These are phyloP conservation scores for Ophiosphaerella korrae DNA, from an alignment of 2,329 filamentous ascomycete genomes.

Conservation along the genomic window DNA sequence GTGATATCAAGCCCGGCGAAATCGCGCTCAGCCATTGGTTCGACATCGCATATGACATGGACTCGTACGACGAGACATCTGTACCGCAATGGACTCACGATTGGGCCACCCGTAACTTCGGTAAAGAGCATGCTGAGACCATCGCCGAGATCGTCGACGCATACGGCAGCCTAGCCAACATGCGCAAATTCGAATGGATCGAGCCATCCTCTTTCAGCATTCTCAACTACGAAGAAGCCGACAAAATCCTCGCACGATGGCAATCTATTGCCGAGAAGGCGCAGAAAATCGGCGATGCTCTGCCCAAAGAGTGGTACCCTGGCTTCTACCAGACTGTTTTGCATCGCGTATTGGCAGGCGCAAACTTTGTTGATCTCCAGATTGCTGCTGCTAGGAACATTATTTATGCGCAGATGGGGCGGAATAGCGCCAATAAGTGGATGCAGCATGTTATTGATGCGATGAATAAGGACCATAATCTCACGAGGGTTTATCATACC, in stretches of 20 bases:
- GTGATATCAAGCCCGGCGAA: slow-evolving; percentile 69
- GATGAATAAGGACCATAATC: slow-evolving; percentile 44
- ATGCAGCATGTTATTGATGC: slow-evolving; percentile 44
- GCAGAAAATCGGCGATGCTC: slow-evolving; percentile 60
- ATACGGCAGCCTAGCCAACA: slow-evolving; percentile 62
- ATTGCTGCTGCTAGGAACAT: slow-evolving; percentile 45
- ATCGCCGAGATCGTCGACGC: slow-evolving; percentile 60
- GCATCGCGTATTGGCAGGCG: slow-evolving; percentile 64
- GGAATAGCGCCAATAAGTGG: slow-evolving; percentile 47
- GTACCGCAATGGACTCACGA: slow-evolving; percentile 61
- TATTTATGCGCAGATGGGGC: slow-evolving; percentile 43
- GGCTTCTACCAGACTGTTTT: slow-evolving; percentile 68
- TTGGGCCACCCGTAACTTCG: slow-evolving; percentile 66
- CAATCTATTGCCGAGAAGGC: slow-evolving; percentile 58
- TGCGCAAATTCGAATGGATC: slow-evolving; percentile 67
- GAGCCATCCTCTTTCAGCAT: slow-evolving; percentile 64
- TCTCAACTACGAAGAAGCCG: slow-evolving; percentile 69
- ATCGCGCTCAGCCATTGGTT: slow-evolving; percentile 71
- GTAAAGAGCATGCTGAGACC: slow-evolving; percentile 51
- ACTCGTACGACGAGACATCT: slow-evolving; percentile 61
- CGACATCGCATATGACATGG: slow-evolving; percentile 69
- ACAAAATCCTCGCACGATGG: slow-evolving; percentile 63
- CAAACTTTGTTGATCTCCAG: slow-evolving; percentile 59
- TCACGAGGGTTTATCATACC: slow-evolving; percentile 43
- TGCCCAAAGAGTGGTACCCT: slow-evolving; percentile 58